Conservation (phyloP, 345 rosid species). For the Lenwebbia sp. region DNA sequence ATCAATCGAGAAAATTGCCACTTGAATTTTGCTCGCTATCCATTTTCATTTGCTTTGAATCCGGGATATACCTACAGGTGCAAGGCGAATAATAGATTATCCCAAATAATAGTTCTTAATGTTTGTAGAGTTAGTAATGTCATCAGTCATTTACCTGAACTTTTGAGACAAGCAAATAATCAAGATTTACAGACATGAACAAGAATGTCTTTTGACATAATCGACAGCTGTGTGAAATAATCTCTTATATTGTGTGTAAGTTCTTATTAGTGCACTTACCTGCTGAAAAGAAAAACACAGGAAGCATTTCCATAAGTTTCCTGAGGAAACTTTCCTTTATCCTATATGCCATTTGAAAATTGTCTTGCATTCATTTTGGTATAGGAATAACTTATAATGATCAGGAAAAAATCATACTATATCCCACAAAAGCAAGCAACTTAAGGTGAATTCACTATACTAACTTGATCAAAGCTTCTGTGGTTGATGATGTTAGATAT, state of each 20-base stretch:
- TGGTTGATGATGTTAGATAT: too few relatives aligned
- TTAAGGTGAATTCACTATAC: background rate
- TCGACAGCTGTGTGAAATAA: background rate
- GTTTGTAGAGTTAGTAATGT: too few relatives aligned
- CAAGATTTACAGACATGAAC: background rate
- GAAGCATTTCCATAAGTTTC: background rate
- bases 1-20: background rate
- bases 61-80: too few relatives aligned
- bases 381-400: background rate
- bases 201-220: background rate
- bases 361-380: background rate
- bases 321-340: background rate
- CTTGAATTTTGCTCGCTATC: background rate
- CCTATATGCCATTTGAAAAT: background rate
- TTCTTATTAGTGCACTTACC: background rate
- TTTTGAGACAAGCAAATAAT: background rate
- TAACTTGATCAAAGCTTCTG: background rate
- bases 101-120: too few relatives aligned
- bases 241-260: background rate
- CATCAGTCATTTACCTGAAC: background rate
- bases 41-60: background rate
- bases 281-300: background rate
- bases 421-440: background rate
- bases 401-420: background rate
- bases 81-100: too few relatives aligned